Percentiles rank a stretch among this genome's conserved stretches.
Conservation (phyloP, 176 grass and related monocot species). For the Bolboschoenus planiculmis region DNA sequence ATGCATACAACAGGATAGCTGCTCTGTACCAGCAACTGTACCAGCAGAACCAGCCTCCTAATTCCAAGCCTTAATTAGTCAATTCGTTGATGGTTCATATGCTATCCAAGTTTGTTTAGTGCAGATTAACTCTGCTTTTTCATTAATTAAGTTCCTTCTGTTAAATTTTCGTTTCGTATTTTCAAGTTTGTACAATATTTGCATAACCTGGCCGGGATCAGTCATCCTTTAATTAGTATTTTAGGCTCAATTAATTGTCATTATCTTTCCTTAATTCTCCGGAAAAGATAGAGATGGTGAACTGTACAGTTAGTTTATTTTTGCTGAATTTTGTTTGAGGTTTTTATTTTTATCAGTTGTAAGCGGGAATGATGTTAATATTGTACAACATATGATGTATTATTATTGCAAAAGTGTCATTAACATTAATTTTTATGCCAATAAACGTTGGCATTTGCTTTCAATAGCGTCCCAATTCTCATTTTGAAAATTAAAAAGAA, state of each 20-base stretch:
- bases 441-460: too few species aligned
- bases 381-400: background rate
- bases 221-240: background rate
- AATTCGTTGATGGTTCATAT: background rate
- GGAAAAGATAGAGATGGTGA: background rate
- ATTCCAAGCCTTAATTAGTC: slow-evolving; percentile 29
- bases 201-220: background rate
- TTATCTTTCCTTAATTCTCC: background rate
- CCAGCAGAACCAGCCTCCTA: slow-evolving; percentile 34
- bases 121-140: background rate
- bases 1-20: slow-evolving; percentile 66
- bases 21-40: slow-evolving; percentile 48
- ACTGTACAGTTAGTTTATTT: background rate
- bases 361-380: background rate
- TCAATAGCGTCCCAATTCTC: too few species aligned
- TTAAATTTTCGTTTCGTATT: background rate
- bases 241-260: background rate
- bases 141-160: background rate
- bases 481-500: too few species aligned
- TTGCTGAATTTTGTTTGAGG: background rate
- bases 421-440: too few species aligned
- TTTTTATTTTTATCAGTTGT: background rate
- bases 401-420: background rate
- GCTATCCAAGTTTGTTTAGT: background rate
- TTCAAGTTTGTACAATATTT: background rate